These are phyloP conservation scores for Oryza punctata DNA, from an alignment of 176 grass and related monocot genomes.

Conservation along the genomic window DNA sequence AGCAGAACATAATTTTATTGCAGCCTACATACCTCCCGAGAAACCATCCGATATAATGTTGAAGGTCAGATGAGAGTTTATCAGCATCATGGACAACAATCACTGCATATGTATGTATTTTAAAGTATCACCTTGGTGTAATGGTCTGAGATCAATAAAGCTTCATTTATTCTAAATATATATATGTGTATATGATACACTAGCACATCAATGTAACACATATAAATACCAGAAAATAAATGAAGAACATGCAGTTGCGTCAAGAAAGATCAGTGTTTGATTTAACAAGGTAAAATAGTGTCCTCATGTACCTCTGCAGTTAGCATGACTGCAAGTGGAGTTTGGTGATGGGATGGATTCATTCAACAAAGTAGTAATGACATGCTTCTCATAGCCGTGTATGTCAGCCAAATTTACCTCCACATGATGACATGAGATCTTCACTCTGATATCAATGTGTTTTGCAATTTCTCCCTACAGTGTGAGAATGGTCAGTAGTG, in stretches of 20 bases:
- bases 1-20: conserved; percentile 65
- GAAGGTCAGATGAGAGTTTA: conserved; percentile 62
- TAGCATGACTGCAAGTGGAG: conserved; percentile 32
- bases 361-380: conserved; percentile 60
- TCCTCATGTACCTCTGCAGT: conserved; percentile 52
- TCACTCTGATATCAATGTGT: conserved; percentile 57
- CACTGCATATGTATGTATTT: conserved; percentile 26
- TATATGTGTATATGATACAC: background rate
- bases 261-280: background rate
- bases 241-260: background rate
- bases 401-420: conserved; percentile 69
- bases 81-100: conserved; percentile 61
- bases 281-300: background rate
- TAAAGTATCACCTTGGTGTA: no score
- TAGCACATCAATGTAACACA: background rate
- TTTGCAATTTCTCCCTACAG: conserved; percentile 58
- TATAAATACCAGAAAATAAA: background rate
- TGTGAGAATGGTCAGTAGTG: background rate
- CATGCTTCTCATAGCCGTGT: conserved; percentile 72
- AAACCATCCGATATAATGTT: conserved; percentile 64
- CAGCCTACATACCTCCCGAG: conserved; percentile 60
- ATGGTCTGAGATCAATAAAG: no score
- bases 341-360: conserved; percentile 46
- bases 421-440: conserved; percentile 56
- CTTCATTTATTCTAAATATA: no score